A percentile compares a stretch with the other conserved stretches of the same genome.
Conservation (phyloP, 2,329 filamentous ascomycete genomes). For the Sphaerulina vaccinii region DNA sequence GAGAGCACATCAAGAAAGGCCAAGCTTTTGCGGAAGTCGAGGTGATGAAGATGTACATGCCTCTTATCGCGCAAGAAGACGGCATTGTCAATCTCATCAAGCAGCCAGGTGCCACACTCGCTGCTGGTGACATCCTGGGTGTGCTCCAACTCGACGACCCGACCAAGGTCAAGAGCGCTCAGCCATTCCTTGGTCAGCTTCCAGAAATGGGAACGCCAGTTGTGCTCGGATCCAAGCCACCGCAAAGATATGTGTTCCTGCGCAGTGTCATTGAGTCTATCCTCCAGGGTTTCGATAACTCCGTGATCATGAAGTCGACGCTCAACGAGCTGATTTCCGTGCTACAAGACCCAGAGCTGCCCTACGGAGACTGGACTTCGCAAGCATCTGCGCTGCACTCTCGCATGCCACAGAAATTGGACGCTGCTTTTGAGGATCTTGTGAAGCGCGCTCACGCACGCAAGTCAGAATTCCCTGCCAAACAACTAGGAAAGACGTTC, state of each 20-base stretch:
- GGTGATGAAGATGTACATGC: conserved; percentile 99
- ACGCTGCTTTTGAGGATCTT: conserved; percentile 75
- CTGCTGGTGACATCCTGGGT: conserved; percentile 97
- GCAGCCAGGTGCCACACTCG: conserved; percentile 95
- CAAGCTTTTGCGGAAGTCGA: conserved; percentile 96
- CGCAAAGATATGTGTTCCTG: conserved; percentile 79
- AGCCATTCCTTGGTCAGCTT: conserved; percentile 87
- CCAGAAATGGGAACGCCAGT: conserved; percentile 83
- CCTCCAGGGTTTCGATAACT: conserved; percentile 91
- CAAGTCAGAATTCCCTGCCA: conserved; percentile 85
- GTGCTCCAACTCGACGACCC: conserved; percentile 95
- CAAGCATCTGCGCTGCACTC: conserved; percentile 96
- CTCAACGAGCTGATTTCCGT: conserved; percentile 89
- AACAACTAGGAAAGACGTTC: conserved; percentile 79
- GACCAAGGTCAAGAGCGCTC: conserved; percentile 91
- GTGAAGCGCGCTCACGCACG: conserved; percentile 79
- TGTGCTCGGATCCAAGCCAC: conserved; percentile 84
- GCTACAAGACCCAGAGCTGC: conserved; percentile 82
- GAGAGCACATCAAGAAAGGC: conserved; percentile 85
- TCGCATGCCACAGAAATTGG: conserved; percentile 93
- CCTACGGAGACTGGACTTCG: conserved; percentile 93
- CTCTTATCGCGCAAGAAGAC: conserved; percentile 88
- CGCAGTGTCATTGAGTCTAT: conserved; percentile 82
- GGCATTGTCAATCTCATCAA: conserved; percentile 98
- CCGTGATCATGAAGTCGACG: conserved; percentile 86